Evolutionary conservation across 2,329 filamentous ascomycete genomes (phyloP).

Genomic region (Fonsecaea pedrosoi): DNA sequence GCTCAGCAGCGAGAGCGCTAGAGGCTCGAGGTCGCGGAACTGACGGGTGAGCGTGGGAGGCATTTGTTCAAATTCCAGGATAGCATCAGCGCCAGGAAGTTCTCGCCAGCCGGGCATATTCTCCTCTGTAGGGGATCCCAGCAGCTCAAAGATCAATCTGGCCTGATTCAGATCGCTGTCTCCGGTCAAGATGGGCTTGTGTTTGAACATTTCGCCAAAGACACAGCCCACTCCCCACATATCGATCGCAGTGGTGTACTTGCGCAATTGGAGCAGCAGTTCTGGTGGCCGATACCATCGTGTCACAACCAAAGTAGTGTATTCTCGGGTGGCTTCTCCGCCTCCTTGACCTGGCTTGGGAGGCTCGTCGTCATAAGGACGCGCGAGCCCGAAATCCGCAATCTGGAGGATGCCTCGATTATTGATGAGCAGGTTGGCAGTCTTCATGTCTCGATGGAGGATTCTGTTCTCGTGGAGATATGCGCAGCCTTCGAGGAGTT

Average conservation of each 20-base stretch:
- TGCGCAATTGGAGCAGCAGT: slow-evolving; percentile 82
- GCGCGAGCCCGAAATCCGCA: slow-evolving; percentile 92
- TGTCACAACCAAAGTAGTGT: slow-evolving; percentile 95
- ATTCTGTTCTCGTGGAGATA: slow-evolving; percentile 92
- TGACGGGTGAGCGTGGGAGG: slow-evolving; percentile 72
- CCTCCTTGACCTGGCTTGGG: slow-evolving; percentile 79
- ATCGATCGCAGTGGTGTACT: slow-evolving; percentile 97
- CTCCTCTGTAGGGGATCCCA: slow-evolving; percentile 86
- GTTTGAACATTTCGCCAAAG: slow-evolving; percentile 95
- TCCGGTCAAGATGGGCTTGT: slow-evolving; percentile 89
- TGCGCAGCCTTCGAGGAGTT: slow-evolving; percentile 84
- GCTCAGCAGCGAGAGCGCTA: slow-evolving; percentile 78
- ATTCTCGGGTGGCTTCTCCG: slow-evolving; percentile 85
- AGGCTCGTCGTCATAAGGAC: slow-evolving; percentile 86
- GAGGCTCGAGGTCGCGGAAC: slow-evolving; percentile 75
- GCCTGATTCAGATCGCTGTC: slow-evolving; percentile 89
- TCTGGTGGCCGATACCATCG: slow-evolving; percentile 97
- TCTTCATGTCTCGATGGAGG: slow-evolving; percentile 97
- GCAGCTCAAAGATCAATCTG: slow-evolving; percentile 90
- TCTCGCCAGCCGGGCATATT: slow-evolving; percentile 90
- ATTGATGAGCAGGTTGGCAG: slow-evolving; percentile 94
- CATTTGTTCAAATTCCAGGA: slow-evolving; percentile 67
- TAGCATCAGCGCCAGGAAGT: slow-evolving; percentile 79
- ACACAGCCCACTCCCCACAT: slow-evolving; percentile 99
- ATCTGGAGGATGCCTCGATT: slow-evolving; percentile 94